Base-by-base conservation (phyloP, 768 basidiomycete genomes). In the Candolleomyces eurysporus region DNA sequence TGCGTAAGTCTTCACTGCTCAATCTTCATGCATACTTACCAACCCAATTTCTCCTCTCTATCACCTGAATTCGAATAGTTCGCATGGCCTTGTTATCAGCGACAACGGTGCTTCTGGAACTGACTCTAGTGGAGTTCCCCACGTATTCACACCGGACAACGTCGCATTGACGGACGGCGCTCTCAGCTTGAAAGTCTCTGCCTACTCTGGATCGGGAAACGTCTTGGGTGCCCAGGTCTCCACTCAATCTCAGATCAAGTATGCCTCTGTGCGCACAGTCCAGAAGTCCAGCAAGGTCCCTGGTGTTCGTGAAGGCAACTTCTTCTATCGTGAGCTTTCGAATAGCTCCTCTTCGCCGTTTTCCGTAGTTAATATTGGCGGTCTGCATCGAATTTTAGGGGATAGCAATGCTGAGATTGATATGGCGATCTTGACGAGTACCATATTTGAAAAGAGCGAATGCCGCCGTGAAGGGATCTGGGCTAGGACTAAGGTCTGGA, bases 221-320 rank as follows among this genome's bases (percentile, higher is more conserved):
- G 53, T 77, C 5, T 49, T 67, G 16, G 71, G 74, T 57, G 65
- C 75, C 3, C 73, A 75, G 51, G 65, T 77, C 22, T 61, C 52
- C 26, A 75, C 76, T 0, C 53, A 65, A n/a, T 69, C 67, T 26
- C 21, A 60, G 4, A 72, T 76, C 63, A 61, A 66, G 56, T 77
- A 73, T 58, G 76, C 67, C 5, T 77, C 76, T 13, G 73, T 77
- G 16, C 63, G 76, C 22, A 75, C 73, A 22, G 69, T 74, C 31
- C 62, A 69, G 43, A 75, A 75, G 60, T 76, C 75, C 40, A 76
- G 74, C 61, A 63, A 64, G 11, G 67, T 68, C 5, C 72, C 66
- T 39, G 76, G 75, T 17, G 69, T 76, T 31, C 70, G 72, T 17
- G 75, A 76, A 46, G 76, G 76, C 40, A 75, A 74, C 61, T 76